Evolutionary conservation across 2,329 filamentous ascomycete genomes (phyloP).

Genomic region (Claviceps sp.): DNA sequence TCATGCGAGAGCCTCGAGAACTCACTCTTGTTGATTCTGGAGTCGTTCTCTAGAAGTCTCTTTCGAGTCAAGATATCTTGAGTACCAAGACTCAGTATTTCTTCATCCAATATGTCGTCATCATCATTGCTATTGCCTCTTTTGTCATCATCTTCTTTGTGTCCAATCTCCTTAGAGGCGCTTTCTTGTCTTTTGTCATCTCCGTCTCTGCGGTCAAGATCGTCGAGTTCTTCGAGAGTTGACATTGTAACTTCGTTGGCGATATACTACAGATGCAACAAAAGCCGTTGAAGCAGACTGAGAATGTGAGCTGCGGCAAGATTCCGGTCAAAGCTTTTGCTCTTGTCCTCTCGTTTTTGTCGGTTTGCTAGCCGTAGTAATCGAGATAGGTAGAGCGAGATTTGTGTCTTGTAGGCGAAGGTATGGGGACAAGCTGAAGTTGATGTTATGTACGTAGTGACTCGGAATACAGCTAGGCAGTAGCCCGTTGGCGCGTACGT

Average conservation of each 20-base stretch:
- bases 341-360: not conserved
- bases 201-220: slow-evolving; percentile 68
- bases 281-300: not conserved
- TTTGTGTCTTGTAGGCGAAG: not conserved
- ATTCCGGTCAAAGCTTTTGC: too few species aligned
- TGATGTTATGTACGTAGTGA: not conserved
- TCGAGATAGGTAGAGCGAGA: not conserved
- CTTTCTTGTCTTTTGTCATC: slow-evolving; percentile 45
- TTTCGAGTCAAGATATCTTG: slow-evolving; percentile 86
- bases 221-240: slow-evolving; percentile 83
- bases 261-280: not conserved
- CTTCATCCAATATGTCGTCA: slow-evolving; percentile 78
- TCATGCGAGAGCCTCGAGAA: slow-evolving; percentile 88
- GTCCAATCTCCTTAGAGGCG: slow-evolving; percentile 20
- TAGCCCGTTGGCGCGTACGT: slow-evolving; percentile 9
- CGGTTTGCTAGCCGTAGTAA: not conserved
- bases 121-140: slow-evolving; percentile 64
- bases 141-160: slow-evolving; percentile 55
- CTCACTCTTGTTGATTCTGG: slow-evolving; percentile 97
- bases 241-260: slow-evolving; percentile 46
- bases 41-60: slow-evolving; percentile 91
- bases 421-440: not conserved
- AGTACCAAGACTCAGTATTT: slow-evolving; percentile 86
- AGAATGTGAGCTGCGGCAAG: too few species aligned
- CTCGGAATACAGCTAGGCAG: slow-evolving; percentile 8